These are phyloP conservation scores for Globisporangium mamillatum DNA, from an alignment of 352 stramenopile species.

Conservation along the genomic window DNA sequence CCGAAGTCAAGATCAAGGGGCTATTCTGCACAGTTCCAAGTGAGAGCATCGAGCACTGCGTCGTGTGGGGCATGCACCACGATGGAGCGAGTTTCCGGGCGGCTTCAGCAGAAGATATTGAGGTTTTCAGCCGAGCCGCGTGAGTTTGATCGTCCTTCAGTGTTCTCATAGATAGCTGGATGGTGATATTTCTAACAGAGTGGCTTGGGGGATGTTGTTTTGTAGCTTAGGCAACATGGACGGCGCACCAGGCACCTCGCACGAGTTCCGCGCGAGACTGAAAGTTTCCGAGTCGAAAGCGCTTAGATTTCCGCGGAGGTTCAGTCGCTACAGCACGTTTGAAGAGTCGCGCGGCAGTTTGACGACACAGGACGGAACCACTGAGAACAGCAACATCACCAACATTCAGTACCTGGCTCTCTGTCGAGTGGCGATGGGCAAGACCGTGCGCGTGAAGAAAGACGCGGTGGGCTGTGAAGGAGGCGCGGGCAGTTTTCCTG, in stretches of 20 bases:
- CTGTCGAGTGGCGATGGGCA: constrained; percentile 66
- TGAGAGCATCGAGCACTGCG: constrained; percentile 49
- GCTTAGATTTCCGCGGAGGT: constrained; percentile 53
- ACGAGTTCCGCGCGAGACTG: constrained; percentile 10
- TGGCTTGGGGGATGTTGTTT: background rate
- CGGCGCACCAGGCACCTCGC: constrained; percentile 22
- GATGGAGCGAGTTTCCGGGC: constrained; percentile 11
- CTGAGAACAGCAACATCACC: background rate
- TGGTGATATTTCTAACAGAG: background rate
- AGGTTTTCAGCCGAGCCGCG: constrained; percentile 37
- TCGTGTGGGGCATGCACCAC: constrained; percentile 61
- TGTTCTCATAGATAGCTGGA: background rate
- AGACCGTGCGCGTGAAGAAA: constrained; percentile 32
- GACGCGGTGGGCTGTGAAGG: background rate
- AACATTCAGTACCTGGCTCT: constrained; percentile 52
- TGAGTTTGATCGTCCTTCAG: constrained; percentile 14
- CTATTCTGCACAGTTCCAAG: constrained; percentile 65
- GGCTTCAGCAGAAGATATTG: constrained; percentile 9
- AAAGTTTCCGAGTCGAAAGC: constrained; percentile 9
- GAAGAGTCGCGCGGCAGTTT: constrained; percentile 22
- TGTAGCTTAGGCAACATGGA: constrained; percentile 3
- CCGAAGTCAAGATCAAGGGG: constrained; percentile 63
- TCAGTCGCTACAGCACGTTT: constrained; percentile 78
- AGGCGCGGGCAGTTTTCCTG: constrained; percentile 20
- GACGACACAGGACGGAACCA: background rate